Base-by-base conservation (phyloP, 768 basidiomycete genomes). In the Suillus decipiens region DNA sequence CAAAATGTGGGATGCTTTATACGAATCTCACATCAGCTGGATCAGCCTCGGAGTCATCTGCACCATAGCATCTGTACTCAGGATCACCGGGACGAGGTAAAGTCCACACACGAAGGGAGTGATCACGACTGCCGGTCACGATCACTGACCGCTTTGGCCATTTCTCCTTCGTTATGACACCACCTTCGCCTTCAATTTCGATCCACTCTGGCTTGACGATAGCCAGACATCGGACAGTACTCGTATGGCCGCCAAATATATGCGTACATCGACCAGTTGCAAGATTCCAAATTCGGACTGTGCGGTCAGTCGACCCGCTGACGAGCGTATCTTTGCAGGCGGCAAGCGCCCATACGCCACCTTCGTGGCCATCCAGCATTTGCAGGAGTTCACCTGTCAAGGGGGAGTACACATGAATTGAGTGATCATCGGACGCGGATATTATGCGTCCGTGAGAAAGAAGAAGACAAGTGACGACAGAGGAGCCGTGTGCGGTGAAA, bases 261-360 rank as follows among this genome's bases (percentile, higher is more conserved):
- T 98, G 96, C 4, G 91, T 94, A 73, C 95, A 95, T 53, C 82
- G 80, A 2, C 92, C 91, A 5, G 84, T 89, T 42, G 83, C 76
- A 41, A 96, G 80, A 70, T 96, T 89, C 95, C 95, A 97, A 43
- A 96, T 90, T 56, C 95, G 83, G 61, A 97, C 93, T 0, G 94
- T 96, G 34, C 95, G 87, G 78, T 97, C 95, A 9, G 95, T 97
- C 14, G 92, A 93, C 5, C 95, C 95, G 68, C 90, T 94, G 67
- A 96, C 95, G 19, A 95, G 84, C 33, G 90, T 85, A 73, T 94
- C 87, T 80, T 92, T 93, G 74, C 84, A 93, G 41, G 90, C 89
- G 5, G 92, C 91, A n/a, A 99, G 80, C 17, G 96, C 95, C 96
- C 96, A 99, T 1, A 99, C 95, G 19, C 96, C 96, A 57, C 96